Percentiles rank a stretch among this genome's conserved stretches.
phyloP scores from a whole-genome alignment of 2,329 filamentous ascomycete genomes.

The Chrysoporthe puriensis region DNA sequence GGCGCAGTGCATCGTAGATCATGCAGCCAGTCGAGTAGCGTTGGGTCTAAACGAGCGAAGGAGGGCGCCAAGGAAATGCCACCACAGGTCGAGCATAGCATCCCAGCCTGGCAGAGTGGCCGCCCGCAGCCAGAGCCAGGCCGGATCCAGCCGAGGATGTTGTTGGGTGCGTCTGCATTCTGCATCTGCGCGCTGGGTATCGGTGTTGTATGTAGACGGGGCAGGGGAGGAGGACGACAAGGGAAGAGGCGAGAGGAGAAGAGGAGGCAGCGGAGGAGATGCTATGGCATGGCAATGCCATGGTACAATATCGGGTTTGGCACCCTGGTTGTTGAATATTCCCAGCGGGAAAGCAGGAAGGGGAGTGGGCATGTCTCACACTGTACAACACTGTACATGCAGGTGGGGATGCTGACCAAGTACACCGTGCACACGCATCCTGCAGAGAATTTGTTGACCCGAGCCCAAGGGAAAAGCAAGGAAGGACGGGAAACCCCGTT shows the following conservation, averaged over 20 bases:
- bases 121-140: neutral
- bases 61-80: conserved; percentile 1
- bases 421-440: conserved; percentile 2
- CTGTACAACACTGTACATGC: neutral
- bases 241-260: neutral
- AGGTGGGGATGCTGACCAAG: neutral
- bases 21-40: conserved; percentile 26
- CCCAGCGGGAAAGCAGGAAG: neutral
- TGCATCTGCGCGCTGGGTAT: neutral
- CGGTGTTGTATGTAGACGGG: neutral
- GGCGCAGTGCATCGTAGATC: conserved; percentile 23
- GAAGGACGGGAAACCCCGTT: conserved; percentile 10
- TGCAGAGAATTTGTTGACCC: neutral
- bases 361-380: neutral
- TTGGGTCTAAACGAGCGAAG: conserved; percentile 16
- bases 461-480: neutral
- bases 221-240: neutral
- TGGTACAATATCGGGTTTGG: too few species aligned
- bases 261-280: neutral
- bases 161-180: too few species aligned
- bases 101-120: neutral
- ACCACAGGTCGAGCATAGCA: neutral
- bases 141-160: too few species aligned
- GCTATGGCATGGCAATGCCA: neutral
- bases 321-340: neutral